Conservation (phyloP, 2,329 filamentous ascomycete genomes). For the Trichothecium roseum region DNA sequence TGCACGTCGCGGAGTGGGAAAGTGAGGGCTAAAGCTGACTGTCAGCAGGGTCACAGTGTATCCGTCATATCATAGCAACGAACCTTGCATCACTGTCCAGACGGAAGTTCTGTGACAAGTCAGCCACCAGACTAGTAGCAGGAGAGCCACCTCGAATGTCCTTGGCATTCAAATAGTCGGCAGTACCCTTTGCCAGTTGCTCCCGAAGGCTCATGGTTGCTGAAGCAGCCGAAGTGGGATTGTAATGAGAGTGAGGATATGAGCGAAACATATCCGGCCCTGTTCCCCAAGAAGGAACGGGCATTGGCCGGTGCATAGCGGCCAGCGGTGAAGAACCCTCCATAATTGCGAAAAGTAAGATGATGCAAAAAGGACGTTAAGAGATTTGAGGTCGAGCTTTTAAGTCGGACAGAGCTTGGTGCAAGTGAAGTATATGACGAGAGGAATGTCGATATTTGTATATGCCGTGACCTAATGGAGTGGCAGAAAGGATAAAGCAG, state of each 20-base stretch:
- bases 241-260: slow-evolving; percentile 35
- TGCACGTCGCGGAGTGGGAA: slow-evolving; percentile 29
- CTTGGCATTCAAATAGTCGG: slow-evolving; percentile 77
- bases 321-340: slow-evolving; percentile 90
- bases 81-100: slow-evolving; percentile 80
- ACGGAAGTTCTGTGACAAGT: slow-evolving; percentile 94
- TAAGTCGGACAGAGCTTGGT: neutral
- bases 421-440: slow-evolving; percentile 3
- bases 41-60: slow-evolving; percentile 1
- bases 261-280: slow-evolving; percentile 40
- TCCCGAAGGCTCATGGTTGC: slow-evolving; percentile 73
- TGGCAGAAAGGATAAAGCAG: slow-evolving; percentile 8
- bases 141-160: slow-evolving; percentile 78
- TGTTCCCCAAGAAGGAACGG: slow-evolving; percentile 46
- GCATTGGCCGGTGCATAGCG: slow-evolving; percentile 71
- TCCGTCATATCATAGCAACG: slow-evolving; percentile 15
- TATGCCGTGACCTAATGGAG: slow-evolving; percentile 14
- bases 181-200: slow-evolving; percentile 46
- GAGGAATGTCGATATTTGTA: slow-evolving; percentile 12
- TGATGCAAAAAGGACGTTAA: slow-evolving; percentile 1
- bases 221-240: slow-evolving; percentile 44
- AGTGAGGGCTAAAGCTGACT: slow-evolving; percentile 21
- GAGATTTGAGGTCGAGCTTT: slow-evolving; percentile 3
- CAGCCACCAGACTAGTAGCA: slow-evolving; percentile 79
- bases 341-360: slow-evolving; percentile 41